These are phyloP conservation scores for Ophioceras dolichostomum DNA, from an alignment of 2,329 filamentous ascomycete genomes.

Conservation along the genomic window DNA sequence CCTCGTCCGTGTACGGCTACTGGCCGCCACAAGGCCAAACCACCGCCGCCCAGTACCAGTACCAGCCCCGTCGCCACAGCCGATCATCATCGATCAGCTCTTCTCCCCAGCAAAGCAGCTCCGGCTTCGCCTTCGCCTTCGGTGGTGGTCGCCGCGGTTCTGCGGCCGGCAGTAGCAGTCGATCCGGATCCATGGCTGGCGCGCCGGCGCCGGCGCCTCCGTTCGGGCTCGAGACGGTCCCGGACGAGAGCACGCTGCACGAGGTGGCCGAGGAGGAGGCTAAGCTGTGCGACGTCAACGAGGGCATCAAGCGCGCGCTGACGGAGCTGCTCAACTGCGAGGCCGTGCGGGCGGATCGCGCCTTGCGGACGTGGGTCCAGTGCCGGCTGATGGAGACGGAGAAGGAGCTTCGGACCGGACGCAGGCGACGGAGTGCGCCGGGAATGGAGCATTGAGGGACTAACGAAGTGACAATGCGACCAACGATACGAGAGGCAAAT, in stretches of 20 bases:
- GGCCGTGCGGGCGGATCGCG: slow-evolving; percentile 34
- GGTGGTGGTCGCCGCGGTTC: slow-evolving; percentile 7
- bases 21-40: no score
- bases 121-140: slow-evolving; percentile 7
- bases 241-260: slow-evolving; percentile 33
- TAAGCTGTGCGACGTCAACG: slow-evolving; percentile 42
- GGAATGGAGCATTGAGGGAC: no score
- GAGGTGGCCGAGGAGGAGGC: slow-evolving; percentile 40
- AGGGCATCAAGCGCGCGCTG: slow-evolving; percentile 47
- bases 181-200: slow-evolving; percentile 11
- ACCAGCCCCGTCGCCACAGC: slow-evolving; percentile 13
- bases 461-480: no score
- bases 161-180: slow-evolving; percentile 8
- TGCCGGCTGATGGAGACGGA: slow-evolving; percentile 47
- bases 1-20: neutral
- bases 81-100: slow-evolving; percentile 7
- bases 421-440: slow-evolving; percentile 29
- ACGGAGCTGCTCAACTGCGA: slow-evolving; percentile 51
- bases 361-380: slow-evolving; percentile 46
- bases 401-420: slow-evolving; percentile 40
- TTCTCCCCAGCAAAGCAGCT: neutral
- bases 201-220: slow-evolving; percentile 18
- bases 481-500: no score
- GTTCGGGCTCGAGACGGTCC: slow-evolving; percentile 20
- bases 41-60: slow-evolving; percentile 20